These are phyloP conservation scores for Pseudozyma thailandica DNA, from an alignment of 1,284 basidiomycete genomes.

Conservation along the genomic window DNA sequence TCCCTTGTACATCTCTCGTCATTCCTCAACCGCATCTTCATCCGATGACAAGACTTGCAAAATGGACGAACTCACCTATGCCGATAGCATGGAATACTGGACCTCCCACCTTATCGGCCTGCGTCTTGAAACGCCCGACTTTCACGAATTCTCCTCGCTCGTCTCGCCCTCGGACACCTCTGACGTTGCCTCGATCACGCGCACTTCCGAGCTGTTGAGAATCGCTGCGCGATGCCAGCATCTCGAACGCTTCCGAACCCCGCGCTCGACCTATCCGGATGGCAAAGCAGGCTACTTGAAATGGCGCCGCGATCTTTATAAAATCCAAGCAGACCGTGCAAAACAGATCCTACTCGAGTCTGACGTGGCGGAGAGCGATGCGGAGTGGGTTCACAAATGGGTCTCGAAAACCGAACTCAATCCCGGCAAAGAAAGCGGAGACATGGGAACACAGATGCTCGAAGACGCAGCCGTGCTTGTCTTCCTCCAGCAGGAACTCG, in stretches of 20 bases:
- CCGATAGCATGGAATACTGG: constrained; percentile 57
- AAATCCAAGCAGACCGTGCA: constrained; percentile 57
- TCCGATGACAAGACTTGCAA: constrained; percentile 12
- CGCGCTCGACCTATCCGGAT: constrained; percentile 58
- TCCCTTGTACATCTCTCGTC: constrained; percentile 40
- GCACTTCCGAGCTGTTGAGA: constrained; percentile 41
- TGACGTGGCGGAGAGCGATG: constrained; percentile 39
- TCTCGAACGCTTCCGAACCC: constrained; percentile 61
- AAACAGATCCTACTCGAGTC: constrained; percentile 45
- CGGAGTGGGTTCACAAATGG: constrained; percentile 55
- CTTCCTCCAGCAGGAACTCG: constrained; percentile 60
- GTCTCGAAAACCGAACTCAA: constrained; percentile 62
- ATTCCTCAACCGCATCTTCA: constrained; percentile 2
- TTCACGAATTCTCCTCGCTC: constrained; percentile 15
- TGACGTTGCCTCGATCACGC: constrained; percentile 18
- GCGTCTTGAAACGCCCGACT: constrained; percentile 34
- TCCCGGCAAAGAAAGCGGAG: constrained; percentile 49
- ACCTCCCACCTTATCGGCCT: constrained; percentile 28
- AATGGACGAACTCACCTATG: constrained; percentile 61
- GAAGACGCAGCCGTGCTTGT: constrained; percentile 66
- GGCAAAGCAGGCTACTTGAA: constrained; percentile 65
- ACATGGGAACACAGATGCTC: constrained; percentile 56
- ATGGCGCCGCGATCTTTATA: constrained; percentile 63
- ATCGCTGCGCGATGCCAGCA: constrained; percentile 66
- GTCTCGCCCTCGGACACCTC: constrained; percentile 30